Conservation (phyloP, 2,329 filamentous ascomycete species). For the Arthrobotrys megalospora region DNA sequence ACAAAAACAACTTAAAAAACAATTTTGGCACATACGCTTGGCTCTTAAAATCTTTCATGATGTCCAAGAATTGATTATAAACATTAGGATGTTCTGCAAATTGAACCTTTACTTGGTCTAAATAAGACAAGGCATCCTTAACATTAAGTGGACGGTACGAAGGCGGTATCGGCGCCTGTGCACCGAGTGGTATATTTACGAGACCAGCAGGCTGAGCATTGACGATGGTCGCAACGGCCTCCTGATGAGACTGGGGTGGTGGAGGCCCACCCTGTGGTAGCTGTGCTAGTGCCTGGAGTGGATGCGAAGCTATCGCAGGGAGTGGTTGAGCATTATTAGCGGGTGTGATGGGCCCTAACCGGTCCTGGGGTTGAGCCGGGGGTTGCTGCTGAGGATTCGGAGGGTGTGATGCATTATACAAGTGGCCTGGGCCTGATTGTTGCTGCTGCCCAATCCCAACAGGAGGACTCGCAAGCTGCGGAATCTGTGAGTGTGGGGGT, state of each 20-base stretch:
- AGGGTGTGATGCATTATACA: constrained; percentile 42
- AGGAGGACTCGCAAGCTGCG: constrained; percentile 52
- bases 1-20: constrained; percentile 55
- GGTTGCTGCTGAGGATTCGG: constrained; percentile 41
- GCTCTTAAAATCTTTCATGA: constrained; percentile 99
- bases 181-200: constrained; percentile 39
- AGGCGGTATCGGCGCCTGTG: constrained; percentile 61
- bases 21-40: constrained; percentile 78
- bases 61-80: constrained; percentile 96
- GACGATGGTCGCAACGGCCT: constrained; percentile 41
- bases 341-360: constrained; percentile 36
- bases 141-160: constrained; percentile 68
- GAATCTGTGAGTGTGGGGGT: constrained; percentile 51
- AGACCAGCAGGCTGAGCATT: constrained; percentile 27
- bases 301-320: constrained; percentile 47
- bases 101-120: constrained; percentile 98
- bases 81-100: constrained; percentile 98
- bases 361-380: constrained; percentile 32
- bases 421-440: constrained; percentile 38
- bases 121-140: constrained; percentile 88
- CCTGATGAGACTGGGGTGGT: constrained; percentile 50
- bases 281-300: constrained; percentile 38
- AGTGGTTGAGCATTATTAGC: constrained; percentile 36
- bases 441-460: constrained; percentile 40
- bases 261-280: constrained; percentile 35